These are phyloP conservation scores for Tetrapisispora taiwanensis DNA, from an alignment of 805 yeast genomes.

Conservation along the genomic window DNA sequence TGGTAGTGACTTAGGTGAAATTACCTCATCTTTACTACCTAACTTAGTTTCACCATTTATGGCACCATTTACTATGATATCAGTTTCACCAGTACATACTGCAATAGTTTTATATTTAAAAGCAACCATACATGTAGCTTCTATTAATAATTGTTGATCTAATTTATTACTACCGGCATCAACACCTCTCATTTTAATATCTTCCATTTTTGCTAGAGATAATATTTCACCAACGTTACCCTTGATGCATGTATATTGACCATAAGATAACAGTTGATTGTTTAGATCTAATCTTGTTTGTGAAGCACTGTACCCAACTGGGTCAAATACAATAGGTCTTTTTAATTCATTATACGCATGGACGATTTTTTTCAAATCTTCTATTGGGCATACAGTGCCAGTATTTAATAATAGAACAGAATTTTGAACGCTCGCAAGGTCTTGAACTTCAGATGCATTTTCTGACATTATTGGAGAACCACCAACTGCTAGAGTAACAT, in stretches of 20 bases:
- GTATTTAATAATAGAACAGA: conserved; percentile 58
- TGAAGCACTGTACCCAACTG: conserved; percentile 90
- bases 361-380: conserved; percentile 42
- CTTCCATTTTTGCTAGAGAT: conserved; percentile 42
- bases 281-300: conserved; percentile 42
- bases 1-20: conserved; percentile 17
- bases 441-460: conserved; percentile 52
- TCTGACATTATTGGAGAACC: conserved; percentile 89
- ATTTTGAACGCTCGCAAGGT: conserved; percentile 47
- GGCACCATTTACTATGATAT: conserved; percentile 41
- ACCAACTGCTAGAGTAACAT: conserved; percentile 72
- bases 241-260: conserved; percentile 58
- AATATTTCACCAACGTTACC: conserved; percentile 80
- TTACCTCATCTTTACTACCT: conserved; percentile 11
- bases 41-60: conserved; percentile 17
- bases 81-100: conserved; percentile 58
- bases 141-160: conserved; percentile 23
- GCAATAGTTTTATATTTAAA: conserved; percentile 45
- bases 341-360: conserved; percentile 45
- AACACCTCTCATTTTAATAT: conserved; percentile 57
- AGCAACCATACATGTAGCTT: conserved; percentile 43
- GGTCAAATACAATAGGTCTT: conserved; percentile 70
- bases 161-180: conserved; percentile 35
- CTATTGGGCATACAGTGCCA: conserved; percentile 54
- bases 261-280: conserved; percentile 41